Evolutionary conservation across 2,329 filamentous ascomycete genomes (phyloP), one percentile per base, ranked within the genome.

Genomic region (Claviceps sp.): DNA sequence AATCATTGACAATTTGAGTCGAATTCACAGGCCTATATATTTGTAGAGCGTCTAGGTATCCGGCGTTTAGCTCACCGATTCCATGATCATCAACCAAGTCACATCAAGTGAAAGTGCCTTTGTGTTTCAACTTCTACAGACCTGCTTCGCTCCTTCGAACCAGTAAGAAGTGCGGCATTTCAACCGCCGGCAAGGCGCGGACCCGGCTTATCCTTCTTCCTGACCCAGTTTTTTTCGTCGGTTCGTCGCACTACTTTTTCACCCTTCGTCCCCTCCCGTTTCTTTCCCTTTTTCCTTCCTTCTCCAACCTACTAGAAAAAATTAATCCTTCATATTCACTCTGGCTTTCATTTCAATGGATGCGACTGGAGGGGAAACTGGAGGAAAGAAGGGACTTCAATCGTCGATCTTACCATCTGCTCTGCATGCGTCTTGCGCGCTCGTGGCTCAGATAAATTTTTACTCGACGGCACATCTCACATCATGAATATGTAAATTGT

Each of bases 331-430:
- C 78, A 76, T 78, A 85, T 85, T 84, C 81, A 85, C 81, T 84
- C 80, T 78, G 75, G 72, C 68, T 71, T 76, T 73, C 71, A 69
- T 64, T 67, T 67, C 69, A 65, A 70, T 72, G 76, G 72, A 75
- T 72, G 71, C 63, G 56, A 58, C 67, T 72, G 76, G 81, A 84
- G 80, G 82, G 82, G 82, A 85, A 85, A 84, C 71, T 77, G 80
- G 75, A 79, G 79, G 81, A 81, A 62, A 85, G 81, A 82, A 42
- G 60, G 52, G 66, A 72, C 53, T 62, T 53, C 56, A 54, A 57
- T 66, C 71, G 69, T 65, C 65, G 67, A 68, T 56, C 72, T 76
- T 75, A 74, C 73, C 72, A 66, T 73, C 67, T 73, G 69, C 62
- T 65, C 68, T 68, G 66, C 61, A 58, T 53, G 60, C 58, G 58